phyloP scores from a whole-genome alignment of 495 filamentous ascomycete species.

The Talaromyces stipitatus region DNA sequence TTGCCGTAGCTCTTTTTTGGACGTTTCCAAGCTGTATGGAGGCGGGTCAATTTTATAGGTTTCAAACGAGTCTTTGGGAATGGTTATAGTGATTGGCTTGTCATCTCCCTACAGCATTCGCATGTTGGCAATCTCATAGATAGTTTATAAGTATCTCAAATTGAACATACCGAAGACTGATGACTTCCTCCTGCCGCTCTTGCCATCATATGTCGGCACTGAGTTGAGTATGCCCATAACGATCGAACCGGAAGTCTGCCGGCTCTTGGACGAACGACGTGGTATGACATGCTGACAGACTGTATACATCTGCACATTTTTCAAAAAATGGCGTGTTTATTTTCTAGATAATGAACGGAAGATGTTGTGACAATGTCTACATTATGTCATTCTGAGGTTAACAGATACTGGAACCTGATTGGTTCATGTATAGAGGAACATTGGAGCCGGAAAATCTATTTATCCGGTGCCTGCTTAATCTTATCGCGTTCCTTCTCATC shows the following conservation, averaged over 20 bases:
- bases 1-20: conserved; percentile 19
- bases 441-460: neutral
- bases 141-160: neutral
- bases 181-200: neutral
- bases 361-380: neutral
- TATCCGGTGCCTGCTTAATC: neutral
- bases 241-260: neutral
- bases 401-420: neutral
- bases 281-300: neutral
- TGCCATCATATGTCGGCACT: neutral
- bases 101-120: conserved; percentile 14
- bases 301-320: no score
- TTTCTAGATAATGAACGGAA: neutral
- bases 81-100: conserved; percentile 13
- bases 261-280: neutral
- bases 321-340: no score
- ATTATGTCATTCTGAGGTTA: conserved; percentile 1
- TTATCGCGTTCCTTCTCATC: neutral
- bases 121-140: conserved; percentile 15
- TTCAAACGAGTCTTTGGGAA: conserved; percentile 17
- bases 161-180: neutral
- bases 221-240: neutral
- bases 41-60: conserved; percentile 20
- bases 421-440: neutral
- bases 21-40: conserved; percentile 17